Conservation (phyloP, 257 asterid genomes). For the Plectranthus barbatus region DNA sequence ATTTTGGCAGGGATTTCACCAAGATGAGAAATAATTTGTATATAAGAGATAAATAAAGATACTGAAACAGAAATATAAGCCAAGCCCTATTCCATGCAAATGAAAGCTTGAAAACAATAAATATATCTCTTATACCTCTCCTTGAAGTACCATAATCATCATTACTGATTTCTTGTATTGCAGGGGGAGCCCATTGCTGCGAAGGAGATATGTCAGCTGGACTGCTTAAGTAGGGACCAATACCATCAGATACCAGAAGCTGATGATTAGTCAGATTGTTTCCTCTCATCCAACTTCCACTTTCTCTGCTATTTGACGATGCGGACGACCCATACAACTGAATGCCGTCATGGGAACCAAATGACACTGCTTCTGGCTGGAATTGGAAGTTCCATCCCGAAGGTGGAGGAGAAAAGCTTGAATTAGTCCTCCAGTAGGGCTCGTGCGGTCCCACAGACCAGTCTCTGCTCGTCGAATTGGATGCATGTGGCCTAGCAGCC, state of each 20-base stretch:
- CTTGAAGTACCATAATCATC: constrained; percentile 62
- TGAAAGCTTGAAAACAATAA: background rate
- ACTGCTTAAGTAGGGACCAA: constrained; percentile 65
- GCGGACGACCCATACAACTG: constrained; percentile 76
- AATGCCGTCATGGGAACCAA: constrained; percentile 75
- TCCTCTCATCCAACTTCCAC: constrained; percentile 88
- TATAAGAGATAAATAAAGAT: background rate
- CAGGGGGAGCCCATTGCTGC: constrained; percentile 88
- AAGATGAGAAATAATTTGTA: background rate
- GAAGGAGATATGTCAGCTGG: constrained; percentile 81
- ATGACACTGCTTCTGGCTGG: constrained; percentile 69
- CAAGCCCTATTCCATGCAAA: background rate
- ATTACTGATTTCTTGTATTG: constrained; percentile 67
- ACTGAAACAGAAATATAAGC: background rate
- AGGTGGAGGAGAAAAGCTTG: constrained; percentile 95
- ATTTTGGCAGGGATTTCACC: background rate
- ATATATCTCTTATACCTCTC: constrained; percentile 42
- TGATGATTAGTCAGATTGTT: constrained; percentile 53
- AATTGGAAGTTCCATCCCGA: constrained; percentile 80
- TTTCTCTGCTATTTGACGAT: constrained; percentile 86
- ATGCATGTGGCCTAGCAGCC: constrained; percentile 99
- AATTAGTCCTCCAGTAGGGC: constrained; percentile 91
- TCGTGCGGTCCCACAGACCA: constrained; percentile 95
- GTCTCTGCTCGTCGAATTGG: constrained; percentile 76
- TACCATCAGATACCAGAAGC: constrained; percentile 59